Evolutionary conservation across 768 basidiomycete species (phyloP), one percentile per base, ranked within the genome.

Genomic region (Pleurotus citrinopileatus): DNA sequence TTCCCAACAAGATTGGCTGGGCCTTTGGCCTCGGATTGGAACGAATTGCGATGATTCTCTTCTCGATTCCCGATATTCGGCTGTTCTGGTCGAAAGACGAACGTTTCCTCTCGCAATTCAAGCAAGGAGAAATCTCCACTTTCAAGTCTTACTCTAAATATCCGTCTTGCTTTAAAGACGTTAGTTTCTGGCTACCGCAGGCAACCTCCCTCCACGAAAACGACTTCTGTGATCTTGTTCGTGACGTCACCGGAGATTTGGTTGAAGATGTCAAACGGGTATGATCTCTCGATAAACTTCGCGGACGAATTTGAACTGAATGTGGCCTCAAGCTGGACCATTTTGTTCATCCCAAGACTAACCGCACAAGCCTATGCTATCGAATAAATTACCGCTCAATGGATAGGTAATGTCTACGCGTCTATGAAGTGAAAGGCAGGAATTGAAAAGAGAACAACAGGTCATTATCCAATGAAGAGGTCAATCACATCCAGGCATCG

Each of bases 1-100:
- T 96, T 2, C 73, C 79, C 1, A 72, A 90, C 63, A 95, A 96
- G 65, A 83, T 93, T 61, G 93, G 94, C 23, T 99, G 97, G 96
- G 97, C 97, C 0, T 98, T 98, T 63, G 97, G 97, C 22, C 85
- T 99, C 50, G 97, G 97, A 3, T 79, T 99, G 40, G 97, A 99
- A 65, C 84, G 97, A 27, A 95, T 98, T 59, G 94, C 95, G 13
- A 99, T 99, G 97, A 84, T 98, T 57, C 82, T 99, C 43, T 98
- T 88, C 73, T 87, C 87, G 12, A 96, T 99, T 50, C 97, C 96
- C 7, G 97, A 99, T 68, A 98, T 99, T 65, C 89, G 97, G 15
- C 76, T 99, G 12, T 99, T 99, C 78, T 99, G 97, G 97, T 94
- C 94, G 2, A 70, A 73, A 45, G 97, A 99, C 63, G 62, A 80